Conservation (phyloP, 495 filamentous ascomycete species). For the Ascodesmis nigricans region DNA sequence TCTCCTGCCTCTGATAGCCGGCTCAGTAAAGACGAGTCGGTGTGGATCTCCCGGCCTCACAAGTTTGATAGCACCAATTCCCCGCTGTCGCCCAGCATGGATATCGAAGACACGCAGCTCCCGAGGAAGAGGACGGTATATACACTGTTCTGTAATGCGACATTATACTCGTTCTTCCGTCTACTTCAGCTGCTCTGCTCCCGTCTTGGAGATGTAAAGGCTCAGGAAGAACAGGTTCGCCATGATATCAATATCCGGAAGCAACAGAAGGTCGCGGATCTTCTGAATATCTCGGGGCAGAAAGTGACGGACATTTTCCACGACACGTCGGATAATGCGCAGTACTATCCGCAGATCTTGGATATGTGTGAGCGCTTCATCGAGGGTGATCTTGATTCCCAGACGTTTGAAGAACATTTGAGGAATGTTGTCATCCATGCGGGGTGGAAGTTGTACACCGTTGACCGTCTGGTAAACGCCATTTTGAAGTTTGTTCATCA, state of each 20-base stretch:
- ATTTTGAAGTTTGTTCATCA: conserved; percentile 51
- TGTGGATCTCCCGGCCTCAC: conserved; percentile 33
- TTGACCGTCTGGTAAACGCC: conserved; percentile 60
- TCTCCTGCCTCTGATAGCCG: conserved; percentile 28
- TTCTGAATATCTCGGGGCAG: conserved; percentile 54
- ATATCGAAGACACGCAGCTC: no score
- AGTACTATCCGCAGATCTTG: conserved; percentile 48
- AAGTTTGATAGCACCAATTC: no score
- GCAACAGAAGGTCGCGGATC: conserved; percentile 51
- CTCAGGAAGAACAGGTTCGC: conserved; percentile 45
- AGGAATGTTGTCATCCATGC: conserved; percentile 69
- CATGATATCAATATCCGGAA: conserved; percentile 47
- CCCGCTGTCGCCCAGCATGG: conserved; percentile 29
- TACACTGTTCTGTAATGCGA: conserved; percentile 73
- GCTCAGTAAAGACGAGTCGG: conserved; percentile 29
- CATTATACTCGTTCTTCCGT: conserved; percentile 80
- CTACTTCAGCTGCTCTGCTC: conserved; percentile 74
- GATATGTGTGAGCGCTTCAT: conserved; percentile 46
- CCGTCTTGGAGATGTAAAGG: conserved; percentile 61
- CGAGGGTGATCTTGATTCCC: conserved; percentile 53
- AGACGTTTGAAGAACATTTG: conserved; percentile 66
- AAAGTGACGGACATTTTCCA: conserved; percentile 64
- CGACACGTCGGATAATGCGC: conserved; percentile 36
- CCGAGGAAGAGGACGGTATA: conserved; percentile 57
- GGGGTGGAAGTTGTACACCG: conserved; percentile 76